Evolutionary conservation across 495 filamentous ascomycete genomes (phyloP), one percentile per base, ranked within the genome.

Genomic region (Aspergillus mulundensis): DNA sequence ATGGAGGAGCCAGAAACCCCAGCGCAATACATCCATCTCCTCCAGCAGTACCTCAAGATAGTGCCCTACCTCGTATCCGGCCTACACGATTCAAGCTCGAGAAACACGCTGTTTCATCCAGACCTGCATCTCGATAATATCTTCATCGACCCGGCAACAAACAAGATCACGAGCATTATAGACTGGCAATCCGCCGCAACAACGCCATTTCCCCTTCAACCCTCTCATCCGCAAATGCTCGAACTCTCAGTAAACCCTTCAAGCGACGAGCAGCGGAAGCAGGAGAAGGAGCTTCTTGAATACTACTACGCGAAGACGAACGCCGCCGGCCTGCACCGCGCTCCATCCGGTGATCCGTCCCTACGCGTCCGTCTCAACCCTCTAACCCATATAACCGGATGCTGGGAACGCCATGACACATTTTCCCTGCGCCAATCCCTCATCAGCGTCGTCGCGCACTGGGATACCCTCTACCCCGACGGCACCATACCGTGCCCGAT

Each of bases 71-170:
- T 60, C 6, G 20, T 58, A 3, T 32, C 58, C 38, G 14, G 12
- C 4, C 16, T 40, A 18, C 15, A 42, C 3, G 16, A 42, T 8
- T 4, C 30, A 19, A 14, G 24, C 15, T 39, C 50, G 43, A 18
- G 55, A 20, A 62, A 63, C 57, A 56, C 47, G 16, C 21, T 72
- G 11, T 70, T 50, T 32, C 68, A 72, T 55, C 61, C 61, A 8
- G 63, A 70, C 59, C 57, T 72, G 18, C 62, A 66, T 57, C 66
- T 67, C 30, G 65, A 69, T 39, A 70, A 72, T 54, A 60, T 72
- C 16, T 72, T 69, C 40, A 59, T 70, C 16, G 63, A 72, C 50
- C 64, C 66, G 16, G 47, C 55, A 14, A 64, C 66, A 25, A 58
- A 66, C 38, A 3, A 20, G 11, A 69, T 72, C 34, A 66, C 62